Conservation (phyloP, 352 stramenopile genomes). For the Globisporangium ultimum region DNA sequence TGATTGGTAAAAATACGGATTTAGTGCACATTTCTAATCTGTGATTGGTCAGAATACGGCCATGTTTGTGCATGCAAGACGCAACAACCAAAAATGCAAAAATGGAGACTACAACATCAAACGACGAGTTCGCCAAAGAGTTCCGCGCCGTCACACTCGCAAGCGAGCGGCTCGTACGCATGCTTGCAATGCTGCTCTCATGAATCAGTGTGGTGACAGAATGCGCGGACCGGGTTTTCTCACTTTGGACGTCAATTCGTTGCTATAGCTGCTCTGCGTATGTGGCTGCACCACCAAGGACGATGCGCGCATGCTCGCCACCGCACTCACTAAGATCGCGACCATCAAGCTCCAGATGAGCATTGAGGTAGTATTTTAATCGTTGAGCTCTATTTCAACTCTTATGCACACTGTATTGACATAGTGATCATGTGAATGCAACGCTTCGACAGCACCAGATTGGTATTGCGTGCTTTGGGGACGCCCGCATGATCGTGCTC, state of each 20-base stretch:
- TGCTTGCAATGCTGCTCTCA: background rate
- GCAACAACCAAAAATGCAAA: background rate
- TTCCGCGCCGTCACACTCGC: constrained; percentile 24
- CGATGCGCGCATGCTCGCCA: constrained; percentile 21
- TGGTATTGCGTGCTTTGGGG: constrained; percentile 22
- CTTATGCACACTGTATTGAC: no score
- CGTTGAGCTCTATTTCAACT: no score
- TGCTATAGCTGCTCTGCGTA: constrained; percentile 43
- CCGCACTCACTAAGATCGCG: constrained; percentile 41
- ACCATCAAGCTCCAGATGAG: constrained; percentile 56
- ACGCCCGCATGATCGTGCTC: constrained; percentile 22
- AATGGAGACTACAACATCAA: background rate
- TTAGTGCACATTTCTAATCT: background rate
- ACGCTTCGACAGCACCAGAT: constrained; percentile 30
- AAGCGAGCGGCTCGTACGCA: constrained; percentile 39
- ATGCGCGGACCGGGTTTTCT: background rate
- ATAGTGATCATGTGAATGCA: background rate
- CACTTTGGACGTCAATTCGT: background rate
- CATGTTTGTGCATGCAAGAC: background rate
- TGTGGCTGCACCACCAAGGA: constrained; percentile 24
- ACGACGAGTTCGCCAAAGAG: constrained; percentile 9
- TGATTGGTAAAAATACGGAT: background rate
- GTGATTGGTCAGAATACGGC: constrained; percentile 3
- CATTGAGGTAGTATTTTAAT: constrained; percentile 22
- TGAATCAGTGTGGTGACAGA: background rate